These are phyloP conservation scores for Candida broadrunensis DNA, from an alignment of 805 yeast species.

Conservation along the genomic window DNA sequence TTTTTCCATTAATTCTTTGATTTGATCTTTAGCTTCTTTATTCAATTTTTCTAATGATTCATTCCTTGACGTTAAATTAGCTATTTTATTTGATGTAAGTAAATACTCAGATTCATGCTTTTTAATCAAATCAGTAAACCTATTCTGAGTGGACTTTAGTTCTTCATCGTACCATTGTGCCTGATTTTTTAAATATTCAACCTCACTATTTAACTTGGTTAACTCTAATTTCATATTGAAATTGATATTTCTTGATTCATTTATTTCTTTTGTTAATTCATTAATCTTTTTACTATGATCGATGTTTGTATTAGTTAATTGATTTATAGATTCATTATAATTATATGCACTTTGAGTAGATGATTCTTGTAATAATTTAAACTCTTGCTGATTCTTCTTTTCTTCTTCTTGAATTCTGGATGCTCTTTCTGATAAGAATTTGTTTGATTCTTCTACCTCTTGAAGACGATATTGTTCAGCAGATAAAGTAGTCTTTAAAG, in stretches of 20 bases:
- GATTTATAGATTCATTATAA: conserved; percentile 24
- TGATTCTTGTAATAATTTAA: conserved; percentile 7
- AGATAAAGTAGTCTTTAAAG: conserved; percentile 6
- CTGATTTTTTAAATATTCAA: conserved; percentile 29
- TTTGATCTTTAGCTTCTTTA: conserved; percentile 35
- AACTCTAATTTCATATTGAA: conserved; percentile 33
- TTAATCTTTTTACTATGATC: conserved; percentile 34
- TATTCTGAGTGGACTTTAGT: conserved; percentile 29
- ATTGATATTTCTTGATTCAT: conserved; percentile 34
- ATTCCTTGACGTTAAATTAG: conserved; percentile 23
- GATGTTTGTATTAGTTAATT: conserved; percentile 30
- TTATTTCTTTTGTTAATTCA: conserved; percentile 32
- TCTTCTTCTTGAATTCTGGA: conserved; percentile 13
- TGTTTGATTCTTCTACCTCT: conserved; percentile 13
- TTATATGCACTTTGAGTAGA: conserved; percentile 22
- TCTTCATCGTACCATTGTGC: conserved; percentile 41
- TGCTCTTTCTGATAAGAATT: conserved; percentile 12
- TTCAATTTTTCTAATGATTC: conserved; percentile 31
- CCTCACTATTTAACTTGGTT: conserved; percentile 33
- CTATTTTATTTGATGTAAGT: conserved; percentile 23
- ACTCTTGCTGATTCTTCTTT: conserved; percentile 9
- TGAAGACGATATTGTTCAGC: conserved; percentile 11
- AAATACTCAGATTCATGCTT: conserved; percentile 36
- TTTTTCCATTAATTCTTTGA: conserved; percentile 47
- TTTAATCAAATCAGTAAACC: conserved; percentile 36